These are phyloP conservation scores for Termitomyces heimii DNA, from an alignment of 768 basidiomycete species.

Conservation along the genomic window DNA sequence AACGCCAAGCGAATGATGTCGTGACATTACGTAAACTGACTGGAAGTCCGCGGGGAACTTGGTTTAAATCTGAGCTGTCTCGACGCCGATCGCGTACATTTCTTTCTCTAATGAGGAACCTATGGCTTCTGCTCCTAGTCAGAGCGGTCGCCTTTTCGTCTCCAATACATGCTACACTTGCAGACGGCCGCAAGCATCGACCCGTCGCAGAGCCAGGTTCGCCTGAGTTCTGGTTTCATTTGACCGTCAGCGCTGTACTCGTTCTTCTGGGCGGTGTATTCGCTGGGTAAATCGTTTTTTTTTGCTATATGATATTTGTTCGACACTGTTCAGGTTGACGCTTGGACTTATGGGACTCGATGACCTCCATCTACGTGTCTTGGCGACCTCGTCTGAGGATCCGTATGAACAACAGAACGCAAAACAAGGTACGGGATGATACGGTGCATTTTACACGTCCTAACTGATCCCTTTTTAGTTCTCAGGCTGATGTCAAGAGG, in stretches of 20 bases:
- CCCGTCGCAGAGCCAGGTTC: slow-evolving; percentile 34
- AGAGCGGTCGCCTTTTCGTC: slow-evolving; percentile 4
- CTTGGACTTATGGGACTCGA: slow-evolving; percentile 93
- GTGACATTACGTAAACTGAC: slow-evolving; percentile 6
- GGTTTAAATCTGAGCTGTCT: background rate
- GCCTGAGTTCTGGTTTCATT: slow-evolving; percentile 69
- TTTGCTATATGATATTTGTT: background rate
- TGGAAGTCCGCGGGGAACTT: background rate
- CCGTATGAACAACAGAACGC: slow-evolving; percentile 62
- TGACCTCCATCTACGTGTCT: slow-evolving; percentile 82
- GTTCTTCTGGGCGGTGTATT: slow-evolving; percentile 89
- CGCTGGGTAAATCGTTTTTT: slow-evolving; percentile 59
- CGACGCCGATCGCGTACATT: background rate
- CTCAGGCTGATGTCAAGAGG: slow-evolving; percentile 54
- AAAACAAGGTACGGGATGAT: slow-evolving; percentile 45
- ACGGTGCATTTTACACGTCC: background rate
- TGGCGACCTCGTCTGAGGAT: slow-evolving; percentile 79
- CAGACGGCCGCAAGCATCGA: slow-evolving; percentile 1
- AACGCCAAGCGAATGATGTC: slow-evolving; percentile 8
- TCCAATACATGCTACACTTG: background rate
- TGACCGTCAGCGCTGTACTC: slow-evolving; percentile 57
- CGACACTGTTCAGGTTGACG: slow-evolving; percentile 53
- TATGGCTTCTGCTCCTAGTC: slow-evolving; percentile 5
- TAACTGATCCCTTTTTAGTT: slow-evolving; percentile 27
- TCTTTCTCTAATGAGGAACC: slow-evolving; percentile 10